Evolutionary conservation across 805 yeast species (phyloP), one percentile per base, ranked within the genome.

Genomic region (Maudiozyma bulderi): DNA sequence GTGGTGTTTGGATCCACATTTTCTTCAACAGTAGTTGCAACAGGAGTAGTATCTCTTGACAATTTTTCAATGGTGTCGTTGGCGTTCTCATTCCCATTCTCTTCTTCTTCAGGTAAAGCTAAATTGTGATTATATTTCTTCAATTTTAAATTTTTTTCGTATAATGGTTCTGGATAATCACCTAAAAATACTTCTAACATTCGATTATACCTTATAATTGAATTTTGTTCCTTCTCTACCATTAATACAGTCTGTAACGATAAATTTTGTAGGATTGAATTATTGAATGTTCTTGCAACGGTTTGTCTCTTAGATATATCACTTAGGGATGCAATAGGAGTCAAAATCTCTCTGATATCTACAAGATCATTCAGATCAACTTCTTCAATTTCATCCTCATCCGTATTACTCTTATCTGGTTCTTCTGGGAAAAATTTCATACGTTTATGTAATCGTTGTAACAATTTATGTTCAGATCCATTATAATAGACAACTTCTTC

Each of bases 101-200:
- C 57, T 14, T 50, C 57, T 29, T 61, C 62, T 13, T 65, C 66
- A 8, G 59, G 57, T 30, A 64, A 47, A 13, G 52, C 51, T 40
- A 83, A 64, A 33, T 81, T 78, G 57, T 84, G 89, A 58, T 86
- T 86, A 59, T 86, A 86, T 30, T 68, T 73, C 1, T 88, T 84
- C 34, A 89, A 70, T 28, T 80, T 77, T 65, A 90, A 64, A 44
- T 79, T 77, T 26, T 77, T 79, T 35, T 86, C 86, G 20, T 80
- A 70, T 39, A 84, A 66, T 48, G 80, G 80, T 42, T 73, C 73
- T 54, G 95, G 85, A 61, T 87, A 91, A 61, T 91, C 98, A 5
- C 97, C 96, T 45, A 91, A 72, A 56, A 91, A 80, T 1, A 85
- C 81, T 52, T 83, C 86, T 66, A 93, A 74, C 43, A 91, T 72